These are phyloP conservation scores for Diddensiella santjacobensis DNA, from an alignment of 805 yeast genomes.

Conservation along the genomic window DNA sequence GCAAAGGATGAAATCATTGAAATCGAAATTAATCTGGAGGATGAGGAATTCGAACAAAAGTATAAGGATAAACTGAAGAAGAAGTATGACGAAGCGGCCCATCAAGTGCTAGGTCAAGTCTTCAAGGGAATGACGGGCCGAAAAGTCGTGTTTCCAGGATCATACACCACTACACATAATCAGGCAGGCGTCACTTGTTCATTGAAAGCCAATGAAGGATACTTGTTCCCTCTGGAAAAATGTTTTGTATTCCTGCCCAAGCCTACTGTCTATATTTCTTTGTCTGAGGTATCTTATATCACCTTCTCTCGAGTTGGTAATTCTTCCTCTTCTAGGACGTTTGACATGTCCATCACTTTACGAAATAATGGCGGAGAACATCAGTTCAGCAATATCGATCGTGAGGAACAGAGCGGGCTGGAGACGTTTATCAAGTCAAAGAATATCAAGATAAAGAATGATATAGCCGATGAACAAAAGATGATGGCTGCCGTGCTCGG, in stretches of 20 bases:
- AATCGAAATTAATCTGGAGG: conserved; percentile 79
- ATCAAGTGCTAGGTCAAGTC: conserved; percentile 80
- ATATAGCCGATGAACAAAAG: conserved; percentile 81
- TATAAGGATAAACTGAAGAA: conserved; percentile 72
- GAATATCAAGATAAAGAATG: conserved; percentile 78
- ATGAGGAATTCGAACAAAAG: conserved; percentile 70
- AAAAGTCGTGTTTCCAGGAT: conserved; percentile 79
- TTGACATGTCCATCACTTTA: conserved; percentile 79
- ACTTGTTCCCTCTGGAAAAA: conserved; percentile 87
- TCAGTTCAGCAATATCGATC: conserved; percentile 80
- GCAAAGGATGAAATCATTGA: conserved; percentile 87
- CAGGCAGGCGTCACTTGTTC: conserved; percentile 90
- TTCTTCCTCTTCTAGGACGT: conserved; percentile 78
- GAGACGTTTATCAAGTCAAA: conserved; percentile 75
- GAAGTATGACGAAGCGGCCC: conserved; percentile 77
- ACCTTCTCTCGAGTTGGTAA: conserved; percentile 87
- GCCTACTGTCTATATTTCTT: conserved; percentile 89
- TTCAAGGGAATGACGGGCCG: conserved; percentile 87
- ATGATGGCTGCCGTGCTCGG: conserved; percentile 74
- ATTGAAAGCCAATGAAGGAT: conserved; percentile 92
- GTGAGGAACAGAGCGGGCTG: conserved; percentile 80
- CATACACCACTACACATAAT: conserved; percentile 67
- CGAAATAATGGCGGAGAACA: conserved; percentile 66
- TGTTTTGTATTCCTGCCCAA: conserved; percentile 88
- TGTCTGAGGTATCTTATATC: conserved; percentile 69